Conservation (phyloP, 129 eudicot species). For the Flaveria trinervia region DNA sequence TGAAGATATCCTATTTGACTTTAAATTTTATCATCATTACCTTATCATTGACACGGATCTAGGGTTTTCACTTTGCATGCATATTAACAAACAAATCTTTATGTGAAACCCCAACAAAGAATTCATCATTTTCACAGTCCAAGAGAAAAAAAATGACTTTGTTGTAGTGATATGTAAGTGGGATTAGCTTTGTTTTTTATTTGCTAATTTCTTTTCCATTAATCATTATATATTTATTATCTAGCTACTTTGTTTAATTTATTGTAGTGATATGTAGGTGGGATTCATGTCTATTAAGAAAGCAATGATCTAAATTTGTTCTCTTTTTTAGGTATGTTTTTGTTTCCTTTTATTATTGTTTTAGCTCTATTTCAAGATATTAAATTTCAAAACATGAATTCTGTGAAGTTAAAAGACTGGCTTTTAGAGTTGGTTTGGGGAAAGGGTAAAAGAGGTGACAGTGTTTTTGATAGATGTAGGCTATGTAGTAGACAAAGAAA, state of each 20-base stretch:
- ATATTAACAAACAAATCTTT: neutral
- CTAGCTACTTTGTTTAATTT: too few species aligned
- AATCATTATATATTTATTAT: too few species aligned
- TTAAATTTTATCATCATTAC: constrained; percentile 32
- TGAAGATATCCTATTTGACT: constrained; percentile 21
- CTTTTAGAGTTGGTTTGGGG: constrained; percentile 25
- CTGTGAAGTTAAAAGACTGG: constrained; percentile 18
- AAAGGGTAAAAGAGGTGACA: constrained; percentile 14
- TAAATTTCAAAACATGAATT: constrained; percentile 18
- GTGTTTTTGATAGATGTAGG: constrained; percentile 17
- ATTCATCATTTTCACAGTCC: neutral
- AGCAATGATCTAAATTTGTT: neutral
- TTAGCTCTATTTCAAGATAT: neutral
- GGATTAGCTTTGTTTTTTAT: too few species aligned
- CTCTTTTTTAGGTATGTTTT: constrained; percentile 1
- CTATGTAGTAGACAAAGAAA: constrained; percentile 28
- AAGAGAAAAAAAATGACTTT: too few species aligned
- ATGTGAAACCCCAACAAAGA: neutral
- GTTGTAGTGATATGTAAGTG: too few species aligned
- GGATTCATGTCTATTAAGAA: constrained; percentile 18
- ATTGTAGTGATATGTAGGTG: neutral
- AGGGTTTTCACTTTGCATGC: constrained; percentile 41
- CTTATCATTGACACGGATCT: constrained; percentile 36
- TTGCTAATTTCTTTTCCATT: too few species aligned
- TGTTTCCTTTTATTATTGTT: neutral